Base-by-base conservation (phyloP, 352 stramenopile genomes). In the Sclerospora graminicola region DNA sequence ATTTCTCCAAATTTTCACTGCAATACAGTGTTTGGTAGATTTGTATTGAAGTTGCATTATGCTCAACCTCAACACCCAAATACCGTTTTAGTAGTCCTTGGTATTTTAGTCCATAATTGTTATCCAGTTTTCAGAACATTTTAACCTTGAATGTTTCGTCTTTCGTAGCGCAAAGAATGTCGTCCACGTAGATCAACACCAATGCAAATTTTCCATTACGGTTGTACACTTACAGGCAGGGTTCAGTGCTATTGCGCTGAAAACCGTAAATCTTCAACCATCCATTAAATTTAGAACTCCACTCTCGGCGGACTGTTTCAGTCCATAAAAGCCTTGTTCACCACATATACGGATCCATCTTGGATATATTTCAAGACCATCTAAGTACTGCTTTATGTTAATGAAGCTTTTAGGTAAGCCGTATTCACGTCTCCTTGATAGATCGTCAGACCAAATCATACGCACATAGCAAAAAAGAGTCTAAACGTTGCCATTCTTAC, bases 401-500 rank as follows among this genome's bases (percentile, higher is more conserved):
- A 23, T 6, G 4, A 4, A 6, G 36, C 36, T 4, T 14, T 42
- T n/a, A 46, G 28, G 16, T 46, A 46, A 6, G 28, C 28, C 0
- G 40, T 46, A 19, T 38, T 37, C 3, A 38, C 37, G 10, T 46
- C 40, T n/a, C 40, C 24, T 1, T 37, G 27, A 19, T 38, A 46
- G 13, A 46, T 37, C 29, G 2, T 1, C 13, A 46, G 26, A n/a
- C n/a, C n/a, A n/a, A 38, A 27, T 1, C 23, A 4, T 16, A 28
- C 11, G 13, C 16, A 46, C 13, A 42, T 13, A 1, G 36, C 45
- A 0, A 40, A 10, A 21, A 45, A 27, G 26, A 52, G 11, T 8
- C 35, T 13, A 41, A 55, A 55, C 1, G 48, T 41, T 8, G 39
- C 16, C 39, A 55, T 48, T 14, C 38, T 33, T 14, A 31, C 32